A percentile compares a stretch with the other conserved stretches of the same genome.
Evolutionary conservation across 345 rosid species (phyloP).

Genomic region (Populus deltoides): DNA sequence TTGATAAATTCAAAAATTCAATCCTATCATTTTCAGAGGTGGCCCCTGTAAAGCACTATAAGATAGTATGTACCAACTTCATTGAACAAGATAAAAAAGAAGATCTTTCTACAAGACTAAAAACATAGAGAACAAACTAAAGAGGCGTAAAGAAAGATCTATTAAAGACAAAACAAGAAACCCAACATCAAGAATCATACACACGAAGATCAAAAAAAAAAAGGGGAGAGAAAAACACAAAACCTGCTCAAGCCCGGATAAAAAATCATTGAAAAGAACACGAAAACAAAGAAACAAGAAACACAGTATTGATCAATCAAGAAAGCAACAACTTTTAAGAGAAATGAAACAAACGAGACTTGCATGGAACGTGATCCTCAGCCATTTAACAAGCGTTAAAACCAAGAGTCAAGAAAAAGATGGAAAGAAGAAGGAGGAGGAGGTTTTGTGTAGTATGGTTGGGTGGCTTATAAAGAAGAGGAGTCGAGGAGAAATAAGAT

Average conservation of each 20-base stretch:
- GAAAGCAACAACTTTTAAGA: neutral
- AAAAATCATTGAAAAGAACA: neutral
- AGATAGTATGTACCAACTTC: neutral
- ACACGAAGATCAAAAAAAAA: neutral
- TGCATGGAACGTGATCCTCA: conserved; percentile 39
- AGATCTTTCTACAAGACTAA: neutral
- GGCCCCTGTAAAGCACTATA: neutral
- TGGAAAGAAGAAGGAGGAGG: conserved; percentile 3
- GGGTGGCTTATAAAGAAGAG: neutral
- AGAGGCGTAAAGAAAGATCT: conserved; percentile 21
- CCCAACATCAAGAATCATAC: neutral
- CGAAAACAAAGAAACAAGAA: neutral
- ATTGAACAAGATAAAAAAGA: neutral
- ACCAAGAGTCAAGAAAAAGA: conserved; percentile 10
- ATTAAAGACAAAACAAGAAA: conserved; percentile 6
- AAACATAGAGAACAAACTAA: neutral
- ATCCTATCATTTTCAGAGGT: neutral
- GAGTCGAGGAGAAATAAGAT: conserved; percentile 17
- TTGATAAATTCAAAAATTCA: too few relatives aligned
- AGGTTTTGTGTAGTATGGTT: neutral
- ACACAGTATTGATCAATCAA: neutral
- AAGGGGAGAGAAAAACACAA: neutral
- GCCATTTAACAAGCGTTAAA: conserved; percentile 37
- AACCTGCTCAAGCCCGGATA: conserved; percentile 21
- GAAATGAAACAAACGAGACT: conserved; percentile 1